Evolutionary conservation across 2,329 filamentous ascomycete species (phyloP).

Genomic region (Ciborinia camelliae): DNA sequence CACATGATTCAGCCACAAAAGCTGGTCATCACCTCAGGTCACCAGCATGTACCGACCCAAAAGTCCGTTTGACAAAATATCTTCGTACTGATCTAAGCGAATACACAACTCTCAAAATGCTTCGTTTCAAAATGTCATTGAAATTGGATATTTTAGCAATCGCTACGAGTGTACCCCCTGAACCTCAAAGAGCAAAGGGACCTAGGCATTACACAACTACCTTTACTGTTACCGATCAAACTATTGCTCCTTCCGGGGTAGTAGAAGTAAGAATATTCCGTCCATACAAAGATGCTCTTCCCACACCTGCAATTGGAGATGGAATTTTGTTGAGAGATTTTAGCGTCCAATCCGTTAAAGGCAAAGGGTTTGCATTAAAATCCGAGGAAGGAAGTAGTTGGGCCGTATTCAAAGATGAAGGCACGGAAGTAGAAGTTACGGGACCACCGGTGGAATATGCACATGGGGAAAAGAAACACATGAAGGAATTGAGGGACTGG

Average conservation of each 20-base stretch:
- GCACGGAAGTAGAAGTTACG: conserved; percentile 48
- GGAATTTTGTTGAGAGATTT: conserved; percentile 57
- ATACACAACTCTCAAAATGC: conserved; percentile 49
- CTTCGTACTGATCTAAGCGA: conserved; percentile 47
- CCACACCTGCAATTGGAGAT: conserved; percentile 54
- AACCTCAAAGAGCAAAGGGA: conserved; percentile 54
- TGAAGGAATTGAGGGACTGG: conserved; percentile 49
- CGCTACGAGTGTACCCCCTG: conserved; percentile 48
- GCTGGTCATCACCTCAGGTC: conserved; percentile 26
- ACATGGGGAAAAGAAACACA: conserved; percentile 49
- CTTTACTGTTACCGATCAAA: conserved; percentile 56
- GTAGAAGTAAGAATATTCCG: conserved; percentile 57
- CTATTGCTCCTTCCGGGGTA: conserved; percentile 48
- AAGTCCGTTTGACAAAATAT: conserved; percentile 29
- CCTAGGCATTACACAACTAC: conserved; percentile 58
- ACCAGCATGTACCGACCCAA: conserved; percentile 28
- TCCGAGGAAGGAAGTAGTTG: conserved; percentile 52
- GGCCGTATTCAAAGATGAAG: conserved; percentile 53
- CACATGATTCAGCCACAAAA: conserved; percentile 29
- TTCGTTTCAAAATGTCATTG: conserved; percentile 50
- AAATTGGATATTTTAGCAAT: conserved; percentile 54
- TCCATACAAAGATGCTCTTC: conserved; percentile 55
- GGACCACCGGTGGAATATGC: conserved; percentile 58
- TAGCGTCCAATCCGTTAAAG: conserved; percentile 51
- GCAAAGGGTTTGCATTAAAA: conserved; percentile 53